These are phyloP conservation scores for Colletotrichum zoysiae DNA, from an alignment of 2,329 filamentous ascomycete species.

Conservation along the genomic window DNA sequence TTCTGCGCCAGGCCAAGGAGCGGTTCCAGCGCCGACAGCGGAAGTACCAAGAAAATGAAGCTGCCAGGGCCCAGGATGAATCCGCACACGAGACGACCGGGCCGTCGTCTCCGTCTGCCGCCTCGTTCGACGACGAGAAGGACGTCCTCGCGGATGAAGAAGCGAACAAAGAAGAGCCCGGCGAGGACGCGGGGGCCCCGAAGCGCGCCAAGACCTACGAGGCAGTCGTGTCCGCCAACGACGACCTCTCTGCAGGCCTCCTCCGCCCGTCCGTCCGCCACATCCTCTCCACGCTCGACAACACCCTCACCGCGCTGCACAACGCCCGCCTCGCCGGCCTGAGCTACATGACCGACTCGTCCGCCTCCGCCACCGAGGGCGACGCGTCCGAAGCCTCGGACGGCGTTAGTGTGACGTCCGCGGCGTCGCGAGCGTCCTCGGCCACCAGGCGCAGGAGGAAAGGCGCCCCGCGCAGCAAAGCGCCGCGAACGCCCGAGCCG, in stretches of 20 bases:
- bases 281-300: constrained; percentile 77
- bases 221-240: constrained; percentile 76
- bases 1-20: constrained; percentile 76
- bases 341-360: constrained; percentile 55
- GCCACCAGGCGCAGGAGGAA: constrained; percentile 1
- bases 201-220: constrained; percentile 49
- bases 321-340: constrained; percentile 70
- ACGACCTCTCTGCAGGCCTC: constrained; percentile 73
- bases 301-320: constrained; percentile 77
- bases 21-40: constrained; percentile 63
- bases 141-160: background rate
- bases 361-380: constrained; percentile 50
- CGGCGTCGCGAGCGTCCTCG: constrained; percentile 24
- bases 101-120: constrained; percentile 15
- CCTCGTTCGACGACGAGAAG: constrained; percentile 17
- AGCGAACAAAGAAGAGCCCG: background rate
- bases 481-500: constrained; percentile 35
- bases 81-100: background rate
- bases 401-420: constrained; percentile 21
- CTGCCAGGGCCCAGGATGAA: background rate
- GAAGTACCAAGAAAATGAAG: constrained; percentile 17
- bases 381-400: constrained; percentile 48
- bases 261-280: constrained; percentile 78
- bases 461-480: constrained; percentile 24
- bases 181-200: background rate